Percentiles rank a stretch among this genome's conserved stretches.
These are phyloP conservation scores for Torulaspora franciscae DNA, from an alignment of 805 yeast genomes.

Conservation along the genomic window DNA sequence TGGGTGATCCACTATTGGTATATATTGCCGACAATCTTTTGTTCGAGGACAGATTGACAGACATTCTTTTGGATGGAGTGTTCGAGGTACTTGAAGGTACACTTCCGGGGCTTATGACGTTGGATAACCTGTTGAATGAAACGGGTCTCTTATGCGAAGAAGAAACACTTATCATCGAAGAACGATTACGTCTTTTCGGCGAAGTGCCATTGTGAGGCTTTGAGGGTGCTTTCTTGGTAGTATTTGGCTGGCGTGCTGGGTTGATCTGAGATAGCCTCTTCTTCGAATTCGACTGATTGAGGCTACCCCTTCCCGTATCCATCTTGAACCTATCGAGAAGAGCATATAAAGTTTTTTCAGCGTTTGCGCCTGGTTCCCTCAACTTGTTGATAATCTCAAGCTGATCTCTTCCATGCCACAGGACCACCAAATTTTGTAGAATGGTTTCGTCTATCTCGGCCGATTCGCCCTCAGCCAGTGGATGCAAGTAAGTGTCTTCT, in stretches of 20 bases:
- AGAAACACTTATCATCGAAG: slow-evolving; percentile 42
- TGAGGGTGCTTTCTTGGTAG: slow-evolving; percentile 8
- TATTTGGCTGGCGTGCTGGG: slow-evolving; percentile 6
- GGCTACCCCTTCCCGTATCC: slow-evolving; percentile 40
- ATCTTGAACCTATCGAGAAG: slow-evolving; percentile 66
- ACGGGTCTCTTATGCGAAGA: slow-evolving; percentile 48
- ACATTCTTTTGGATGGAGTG: slow-evolving; percentile 26
- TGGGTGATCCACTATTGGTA: slow-evolving; percentile 27
- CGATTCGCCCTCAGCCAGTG: slow-evolving; percentile 35
- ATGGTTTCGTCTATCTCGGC: slow-evolving; percentile 64
- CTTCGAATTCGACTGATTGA: slow-evolving; percentile 37
- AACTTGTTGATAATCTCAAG: slow-evolving; percentile 50
- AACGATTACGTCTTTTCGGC: slow-evolving; percentile 39
- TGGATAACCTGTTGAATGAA: slow-evolving; percentile 39
- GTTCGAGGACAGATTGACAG: slow-evolving; percentile 28
- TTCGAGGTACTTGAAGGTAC: slow-evolving; percentile 20
- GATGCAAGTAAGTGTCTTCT: slow-evolving; percentile 38
- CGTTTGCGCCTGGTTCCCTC: slow-evolving; percentile 51
- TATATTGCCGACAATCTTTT: slow-evolving; percentile 23
- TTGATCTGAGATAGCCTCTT: slow-evolving; percentile 36
- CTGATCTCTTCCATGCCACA: slow-evolving; percentile 74
- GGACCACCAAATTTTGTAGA: slow-evolving; percentile 65
- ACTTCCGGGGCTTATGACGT: slow-evolving; percentile 21
- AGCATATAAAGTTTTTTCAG: slow-evolving; percentile 79
- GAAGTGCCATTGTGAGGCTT: slow-evolving; percentile 12